These are phyloP conservation scores for Vinca minor DNA, from an alignment of 257 asterid species.

Conservation along the genomic window DNA sequence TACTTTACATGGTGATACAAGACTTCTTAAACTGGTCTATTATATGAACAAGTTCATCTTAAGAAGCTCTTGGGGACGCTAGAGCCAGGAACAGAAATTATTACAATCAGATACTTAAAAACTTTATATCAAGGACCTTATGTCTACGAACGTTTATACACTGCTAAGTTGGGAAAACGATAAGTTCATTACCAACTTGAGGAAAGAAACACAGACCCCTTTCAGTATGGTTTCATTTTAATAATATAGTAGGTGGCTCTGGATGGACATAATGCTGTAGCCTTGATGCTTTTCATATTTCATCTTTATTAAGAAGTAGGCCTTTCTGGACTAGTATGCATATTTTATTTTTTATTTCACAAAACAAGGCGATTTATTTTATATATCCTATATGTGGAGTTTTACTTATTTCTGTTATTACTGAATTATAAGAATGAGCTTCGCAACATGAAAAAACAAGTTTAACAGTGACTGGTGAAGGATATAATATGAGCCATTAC, in stretches of 20 bases:
- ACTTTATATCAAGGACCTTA: background rate
- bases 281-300: no score
- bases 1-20: background rate
- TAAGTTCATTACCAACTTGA: background rate
- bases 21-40: background rate
- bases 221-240: background rate
- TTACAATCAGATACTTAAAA: background rate
- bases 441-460: background rate
- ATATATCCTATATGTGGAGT: background rate
- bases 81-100: background rate
- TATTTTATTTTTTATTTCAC: no score
- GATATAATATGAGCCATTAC: conserved; percentile 31
- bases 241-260: background rate
- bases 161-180: background rate
- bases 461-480: conserved; percentile 8
- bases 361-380: background rate
- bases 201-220: no score
- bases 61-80: background rate
- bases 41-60: background rate
- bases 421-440: background rate
- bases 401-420: background rate
- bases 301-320: no score
- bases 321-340: no score
- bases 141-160: background rate
- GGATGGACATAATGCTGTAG: background rate